A percentile compares a stretch with the other conserved stretches of the same genome.
Evolutionary conservation across 2,329 filamentous ascomycete species (phyloP).

Genomic region (Magnaporthiopsis incrustans): DNA sequence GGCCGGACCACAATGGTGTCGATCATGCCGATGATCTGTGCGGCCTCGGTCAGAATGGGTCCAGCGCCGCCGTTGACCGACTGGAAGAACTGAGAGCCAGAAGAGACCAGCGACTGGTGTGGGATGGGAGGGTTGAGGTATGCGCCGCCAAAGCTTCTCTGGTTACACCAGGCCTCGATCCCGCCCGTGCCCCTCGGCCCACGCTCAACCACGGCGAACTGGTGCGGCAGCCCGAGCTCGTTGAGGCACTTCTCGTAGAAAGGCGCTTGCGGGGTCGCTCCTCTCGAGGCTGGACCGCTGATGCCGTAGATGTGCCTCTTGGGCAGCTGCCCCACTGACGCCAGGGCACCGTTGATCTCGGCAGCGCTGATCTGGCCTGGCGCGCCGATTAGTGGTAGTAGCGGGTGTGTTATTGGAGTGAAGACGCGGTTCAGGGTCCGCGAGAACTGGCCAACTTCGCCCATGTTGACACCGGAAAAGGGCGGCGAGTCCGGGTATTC

Average conservation of each 20-base stretch:
- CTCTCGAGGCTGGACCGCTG: slow-evolving; percentile 57
- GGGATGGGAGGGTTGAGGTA: slow-evolving; percentile 69
- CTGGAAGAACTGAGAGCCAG: slow-evolving; percentile 40
- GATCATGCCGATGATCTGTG: slow-evolving; percentile 68
- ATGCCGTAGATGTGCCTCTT: slow-evolving; percentile 77
- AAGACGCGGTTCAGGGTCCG: slow-evolving; percentile 79
- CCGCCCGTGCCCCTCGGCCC: slow-evolving; percentile 41
- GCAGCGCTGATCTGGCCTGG: slow-evolving; percentile 80
- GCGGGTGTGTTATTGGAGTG: slow-evolving; percentile 78
- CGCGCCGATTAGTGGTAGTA: slow-evolving; percentile 75
- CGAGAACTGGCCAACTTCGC: slow-evolving; percentile 75
- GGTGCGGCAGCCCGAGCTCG: slow-evolving; percentile 76
- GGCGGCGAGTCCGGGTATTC: slow-evolving; percentile 63
- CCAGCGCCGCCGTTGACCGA: slow-evolving; percentile 41
- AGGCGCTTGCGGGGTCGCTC: slow-evolving; percentile 62
- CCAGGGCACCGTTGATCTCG: slow-evolving; percentile 73
- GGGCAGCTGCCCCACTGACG: slow-evolving; percentile 71
- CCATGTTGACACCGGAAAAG: slow-evolving; percentile 81
- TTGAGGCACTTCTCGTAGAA: slow-evolving; percentile 84
- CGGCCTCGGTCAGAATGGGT: slow-evolving; percentile 63
- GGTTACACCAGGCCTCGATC: slow-evolving; percentile 64
- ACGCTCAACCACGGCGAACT: slow-evolving; percentile 67
- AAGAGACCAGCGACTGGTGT: slow-evolving; percentile 50
- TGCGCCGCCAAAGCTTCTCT: slow-evolving; percentile 72
- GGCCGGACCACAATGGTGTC: slow-evolving; percentile 69